Evolutionary conservation across 1,284 basidiomycete species (phyloP).

Genomic region (Cronartium ribicola): DNA sequence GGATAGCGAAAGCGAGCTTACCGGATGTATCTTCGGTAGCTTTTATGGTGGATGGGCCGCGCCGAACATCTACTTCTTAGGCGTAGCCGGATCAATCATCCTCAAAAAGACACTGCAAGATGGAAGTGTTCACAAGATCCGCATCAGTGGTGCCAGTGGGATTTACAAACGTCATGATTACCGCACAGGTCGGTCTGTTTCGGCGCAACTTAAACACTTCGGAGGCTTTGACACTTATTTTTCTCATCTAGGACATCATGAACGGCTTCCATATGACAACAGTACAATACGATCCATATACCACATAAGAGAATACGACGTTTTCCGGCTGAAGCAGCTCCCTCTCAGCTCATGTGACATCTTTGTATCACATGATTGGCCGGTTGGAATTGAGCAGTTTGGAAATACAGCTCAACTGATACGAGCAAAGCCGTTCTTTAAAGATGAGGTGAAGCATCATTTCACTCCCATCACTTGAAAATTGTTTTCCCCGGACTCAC

Average conservation of each 20-base stretch:
- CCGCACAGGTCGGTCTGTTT: conserved; percentile 59
- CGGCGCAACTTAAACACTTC: conserved; percentile 1
- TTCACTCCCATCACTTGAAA: conserved; percentile 2
- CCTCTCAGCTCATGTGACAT: conserved; percentile 59
- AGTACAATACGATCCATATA: conserved; percentile 76
- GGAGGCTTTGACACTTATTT: conserved; percentile 7
- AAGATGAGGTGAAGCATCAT: conserved; percentile 58
- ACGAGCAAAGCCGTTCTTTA: conserved; percentile 75
- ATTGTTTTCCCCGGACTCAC: neutral
- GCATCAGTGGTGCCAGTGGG: conserved; percentile 84
- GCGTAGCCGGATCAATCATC: conserved; percentile 80
- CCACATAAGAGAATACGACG: conserved; percentile 81
- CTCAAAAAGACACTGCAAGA: conserved; percentile 55
- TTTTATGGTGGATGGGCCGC: conserved; percentile 63
- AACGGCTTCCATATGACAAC: conserved; percentile 65
- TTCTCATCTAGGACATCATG: conserved; percentile 59
- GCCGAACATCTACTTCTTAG: conserved; percentile 94
- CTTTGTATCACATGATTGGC: conserved; percentile 97
- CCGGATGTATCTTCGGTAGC: conserved; percentile 30
- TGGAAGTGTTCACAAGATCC: conserved; percentile 59
- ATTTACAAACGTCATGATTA: conserved; percentile 86
- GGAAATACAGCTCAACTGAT: conserved; percentile 69
- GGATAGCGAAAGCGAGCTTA: neutral
- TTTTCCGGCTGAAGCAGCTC: conserved; percentile 57
- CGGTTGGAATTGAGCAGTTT: conserved; percentile 73